A percentile compares a stretch with the other conserved stretches of the same genome.
These are phyloP conservation scores for Trametes pubescens DNA, from an alignment of 1,284 basidiomycete genomes.

Conservation along the genomic window DNA sequence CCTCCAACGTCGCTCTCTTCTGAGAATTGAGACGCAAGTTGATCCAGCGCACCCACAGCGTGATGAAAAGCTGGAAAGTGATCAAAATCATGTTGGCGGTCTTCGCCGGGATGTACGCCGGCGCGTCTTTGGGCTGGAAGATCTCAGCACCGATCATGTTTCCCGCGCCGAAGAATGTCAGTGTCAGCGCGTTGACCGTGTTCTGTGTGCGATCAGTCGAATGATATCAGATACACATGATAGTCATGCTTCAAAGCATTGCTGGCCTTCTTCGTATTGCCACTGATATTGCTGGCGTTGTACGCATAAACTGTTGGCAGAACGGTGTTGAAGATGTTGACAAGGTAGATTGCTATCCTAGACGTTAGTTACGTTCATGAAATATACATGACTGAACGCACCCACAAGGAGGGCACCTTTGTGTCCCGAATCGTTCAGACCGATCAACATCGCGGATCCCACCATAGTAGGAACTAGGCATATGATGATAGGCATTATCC, in stretches of 20 bases:
- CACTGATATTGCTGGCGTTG: constrained; percentile 68
- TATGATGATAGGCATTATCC: constrained; percentile 68
- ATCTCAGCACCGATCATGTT: constrained; percentile 67
- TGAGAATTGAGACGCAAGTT: constrained; percentile 59
- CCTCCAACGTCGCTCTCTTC: constrained; percentile 52
- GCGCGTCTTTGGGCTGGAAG: constrained; percentile 66
- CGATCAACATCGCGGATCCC: constrained; percentile 64
- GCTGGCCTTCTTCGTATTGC: constrained; percentile 65
- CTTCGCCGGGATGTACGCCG: constrained; percentile 67
- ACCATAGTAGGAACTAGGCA: constrained; percentile 66
- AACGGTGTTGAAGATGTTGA: constrained; percentile 62
- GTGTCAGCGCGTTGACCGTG: constrained; percentile 62
- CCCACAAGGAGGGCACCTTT: constrained; percentile 65
- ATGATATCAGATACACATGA: background rate
- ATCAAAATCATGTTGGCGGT: constrained; percentile 65
- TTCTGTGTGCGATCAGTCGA: constrained; percentile 37
- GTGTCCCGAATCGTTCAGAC: constrained; percentile 53
- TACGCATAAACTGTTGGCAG: constrained; percentile 67
- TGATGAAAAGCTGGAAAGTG: constrained; percentile 55
- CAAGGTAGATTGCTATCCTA: constrained; percentile 58
- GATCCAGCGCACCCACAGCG: constrained; percentile 58
- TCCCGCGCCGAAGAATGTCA: constrained; percentile 59
- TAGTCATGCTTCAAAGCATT: too few species aligned
- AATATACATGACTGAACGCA: constrained; percentile 33
- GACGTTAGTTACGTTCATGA: background rate